phyloP scores from a whole-genome alignment of 2,329 filamentous ascomycete genomes.

The Arthrobotrys iridis region DNA sequence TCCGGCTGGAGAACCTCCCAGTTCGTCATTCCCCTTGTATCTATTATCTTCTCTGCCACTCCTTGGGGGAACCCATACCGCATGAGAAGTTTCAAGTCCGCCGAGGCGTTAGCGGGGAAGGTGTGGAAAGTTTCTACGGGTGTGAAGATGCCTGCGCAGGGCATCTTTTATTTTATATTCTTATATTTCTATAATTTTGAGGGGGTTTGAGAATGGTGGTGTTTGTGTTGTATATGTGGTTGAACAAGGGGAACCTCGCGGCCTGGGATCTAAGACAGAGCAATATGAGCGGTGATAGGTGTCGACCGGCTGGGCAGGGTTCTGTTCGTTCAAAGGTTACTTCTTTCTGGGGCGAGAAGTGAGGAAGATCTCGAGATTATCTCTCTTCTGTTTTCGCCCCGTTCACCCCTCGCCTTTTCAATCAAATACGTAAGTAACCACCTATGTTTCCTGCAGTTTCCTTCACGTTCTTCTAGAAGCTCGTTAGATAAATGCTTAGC shows the following conservation, averaged over 20 bases:
- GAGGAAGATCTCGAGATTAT: too few relatives aligned
- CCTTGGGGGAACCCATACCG: conserved; percentile 38
- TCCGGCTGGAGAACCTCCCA: conserved; percentile 46
- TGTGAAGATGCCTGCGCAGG: conserved; percentile 30
- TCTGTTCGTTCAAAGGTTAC: too few relatives aligned
- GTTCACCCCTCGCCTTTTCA: too few relatives aligned
- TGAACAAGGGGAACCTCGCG: too few relatives aligned
- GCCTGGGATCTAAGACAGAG: too few relatives aligned
- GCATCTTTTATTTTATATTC: conserved; percentile 7
- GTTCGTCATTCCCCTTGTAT: conserved; percentile 43
- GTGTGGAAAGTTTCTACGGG: conserved; percentile 39
- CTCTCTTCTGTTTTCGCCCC: too few relatives aligned
- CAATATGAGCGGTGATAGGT: too few relatives aligned
- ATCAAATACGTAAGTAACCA: too few relatives aligned
- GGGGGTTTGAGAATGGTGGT: background rate
- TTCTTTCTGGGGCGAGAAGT: too few relatives aligned
- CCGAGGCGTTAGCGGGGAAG: conserved; percentile 16
- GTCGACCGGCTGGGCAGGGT: too few relatives aligned
- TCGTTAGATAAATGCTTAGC: conserved; percentile 42
- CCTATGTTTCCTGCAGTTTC: conserved; percentile 17
- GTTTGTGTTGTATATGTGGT: background rate
- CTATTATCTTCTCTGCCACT: conserved; percentile 21
- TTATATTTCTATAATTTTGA: background rate
- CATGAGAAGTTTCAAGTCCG: conserved; percentile 41
- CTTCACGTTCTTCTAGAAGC: conserved; percentile 16